Evolutionary conservation across 2,329 filamentous ascomycete species (phyloP), one percentile per base, ranked within the genome.

Genomic region (Neonectria coccinea): DNA sequence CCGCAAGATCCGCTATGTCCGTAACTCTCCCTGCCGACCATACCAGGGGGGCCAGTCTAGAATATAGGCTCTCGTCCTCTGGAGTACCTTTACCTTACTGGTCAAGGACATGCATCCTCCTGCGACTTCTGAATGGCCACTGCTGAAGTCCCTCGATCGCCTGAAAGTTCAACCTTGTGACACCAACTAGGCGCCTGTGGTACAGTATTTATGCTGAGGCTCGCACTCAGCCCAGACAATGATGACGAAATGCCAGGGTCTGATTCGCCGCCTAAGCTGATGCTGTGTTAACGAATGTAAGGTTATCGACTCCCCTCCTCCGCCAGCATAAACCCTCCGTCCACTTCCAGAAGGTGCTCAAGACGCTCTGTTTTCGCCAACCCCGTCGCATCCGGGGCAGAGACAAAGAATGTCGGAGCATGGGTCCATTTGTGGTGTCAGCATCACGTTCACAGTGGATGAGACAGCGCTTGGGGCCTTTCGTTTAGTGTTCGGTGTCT

Each of bases 181-280:
- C 44, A 50, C 53, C 14, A 36, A 16, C 41, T 29, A 44, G 22
- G 47, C 18, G 51, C 41, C 41, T 45, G 18, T 50, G 51, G 36
- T 51, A 41, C 50, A 41, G 36, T 41, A 41, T 41, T n/a, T n/a
- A 11, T 31, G 16, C 42, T 51, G 56, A 59, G 56, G 61, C 61
- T 58, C 47, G 33, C 61, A 58, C 51, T 56, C 50, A 29, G 27
- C 58, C 47, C 33, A 29, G 29, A 10, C 9, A 29, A 22, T 50
- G 69, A 72, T 70, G 62, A 73, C 69, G 47, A 73, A 70, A 70
- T 36, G 54, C 18, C 12, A 27, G 10, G 50, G 36, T 47, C 55
- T 72, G 66, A 73, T 73, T 73, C 62, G 71, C 31, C 42, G 67
- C 50, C 50, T 29, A 33, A 14, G n/a, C 53, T 39, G 52, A 29